These are phyloP conservation scores for Penicillium digitatum DNA, from an alignment of 2,329 filamentous ascomycete genomes.

Conservation along the genomic window DNA sequence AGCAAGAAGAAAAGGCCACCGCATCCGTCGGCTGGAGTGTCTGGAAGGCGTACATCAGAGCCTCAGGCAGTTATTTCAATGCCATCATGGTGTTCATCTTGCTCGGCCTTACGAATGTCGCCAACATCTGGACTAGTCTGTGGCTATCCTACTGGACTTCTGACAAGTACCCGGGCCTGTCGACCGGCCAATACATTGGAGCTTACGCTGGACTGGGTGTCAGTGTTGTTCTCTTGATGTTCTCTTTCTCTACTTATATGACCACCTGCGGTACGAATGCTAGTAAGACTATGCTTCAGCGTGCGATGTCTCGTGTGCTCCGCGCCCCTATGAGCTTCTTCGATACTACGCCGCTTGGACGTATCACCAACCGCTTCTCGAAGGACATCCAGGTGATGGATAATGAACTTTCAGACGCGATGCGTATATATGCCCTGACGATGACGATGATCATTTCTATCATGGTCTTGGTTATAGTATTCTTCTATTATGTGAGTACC, in stretches of 20 bases:
- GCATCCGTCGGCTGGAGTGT: constrained; percentile 75
- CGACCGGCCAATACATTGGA: constrained; percentile 66
- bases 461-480: constrained; percentile 88
- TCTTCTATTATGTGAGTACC: constrained; percentile 69
- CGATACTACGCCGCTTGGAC: constrained; percentile 90
- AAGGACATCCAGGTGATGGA: constrained; percentile 97
- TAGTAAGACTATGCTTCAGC: constrained; percentile 74
- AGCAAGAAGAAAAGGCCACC: constrained; percentile 58
- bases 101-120: constrained; percentile 69
- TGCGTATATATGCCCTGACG: constrained; percentile 89
- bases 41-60: constrained; percentile 71
- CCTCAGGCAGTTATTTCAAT: constrained; percentile 66
- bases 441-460: constrained; percentile 76
- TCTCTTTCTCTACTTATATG: constrained; percentile 72
- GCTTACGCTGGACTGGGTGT: constrained; percentile 68
- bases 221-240: constrained; percentile 69
- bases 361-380: constrained; percentile 94
- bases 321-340: constrained; percentile 81
- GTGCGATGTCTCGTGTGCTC: constrained; percentile 71
- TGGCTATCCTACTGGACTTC: constrained; percentile 96
- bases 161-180: constrained; percentile 62
- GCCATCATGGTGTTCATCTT: constrained; percentile 58
- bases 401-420: constrained; percentile 80
- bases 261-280: constrained; percentile 76
- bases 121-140: constrained; percentile 81